Base-by-base conservation (phyloP, 345 rosid genomes). In the Zanthoxylum bungeanum region DNA sequence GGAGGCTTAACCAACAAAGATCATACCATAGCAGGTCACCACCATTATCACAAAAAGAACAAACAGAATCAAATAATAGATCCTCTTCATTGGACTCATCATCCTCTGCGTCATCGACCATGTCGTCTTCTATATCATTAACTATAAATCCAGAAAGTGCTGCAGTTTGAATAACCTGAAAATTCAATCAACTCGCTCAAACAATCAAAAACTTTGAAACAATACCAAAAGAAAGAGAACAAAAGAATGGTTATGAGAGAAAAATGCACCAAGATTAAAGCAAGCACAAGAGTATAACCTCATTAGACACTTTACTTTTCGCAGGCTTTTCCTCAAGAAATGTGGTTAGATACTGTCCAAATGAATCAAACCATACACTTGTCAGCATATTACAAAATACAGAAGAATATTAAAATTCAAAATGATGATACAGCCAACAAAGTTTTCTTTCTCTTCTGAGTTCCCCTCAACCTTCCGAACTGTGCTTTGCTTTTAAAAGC, bases 1-100 rank as follows among this genome's bases (percentile, higher is more conserved):
- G 14, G 21, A 68, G 30, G 39, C 64, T 42, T 17, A 52, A 42
- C 17, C 57, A 60, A 30, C 24, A 25, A 69, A n/a, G 28, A 34
- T 19, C 87, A 60, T 88, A 93, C 98, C 94, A 89, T 71, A 92
- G 9, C 47, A 94, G 71, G 0, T 71, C 27, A 47, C 97, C 97
- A 37, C 93, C 97, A 73, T 91, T 82, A 52, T 91, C 93, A 63
- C 97, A 91, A 57, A 91, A 75, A 21, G 90, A 79, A 76, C 97
- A 91, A 25, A 86, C 87, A 25, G 89, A 75, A 80, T 89, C 98
- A 81, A 84, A 91, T 39, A 76, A 52, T 2, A 73, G 89, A 24
- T 85, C 88, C 4, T 85, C 89, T 0, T 82, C 85, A 37, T 73
- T 68, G 2, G 78, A 79, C 40, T 37, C 83, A 59, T 81, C 89